A percentile compares a stretch with the other conserved stretches of the same genome.
Conservation (phyloP, 768 basidiomycete species). For the Boletellus sp. region DNA sequence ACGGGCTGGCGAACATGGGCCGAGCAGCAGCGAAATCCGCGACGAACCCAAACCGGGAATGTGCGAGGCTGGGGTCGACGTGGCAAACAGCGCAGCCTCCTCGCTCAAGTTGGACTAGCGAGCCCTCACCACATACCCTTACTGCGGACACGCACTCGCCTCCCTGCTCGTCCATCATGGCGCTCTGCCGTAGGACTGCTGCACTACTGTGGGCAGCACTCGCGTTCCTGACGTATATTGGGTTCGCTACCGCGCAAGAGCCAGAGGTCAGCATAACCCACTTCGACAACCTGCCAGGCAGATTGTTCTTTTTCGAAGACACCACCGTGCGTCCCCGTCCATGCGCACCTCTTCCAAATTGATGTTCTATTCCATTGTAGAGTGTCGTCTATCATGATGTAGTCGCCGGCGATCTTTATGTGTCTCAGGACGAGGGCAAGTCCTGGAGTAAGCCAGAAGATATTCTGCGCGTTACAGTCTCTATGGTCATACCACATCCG, state of each 20-base stretch:
- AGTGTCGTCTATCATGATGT: slow-evolving; percentile 81
- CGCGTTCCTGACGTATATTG: slow-evolving; percentile 19
- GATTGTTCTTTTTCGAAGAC: slow-evolving; percentile 92
- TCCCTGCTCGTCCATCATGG: slow-evolving; percentile 25
- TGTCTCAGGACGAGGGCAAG: slow-evolving; percentile 89
- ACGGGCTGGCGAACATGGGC: too few species aligned
- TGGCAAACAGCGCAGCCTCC: slow-evolving; percentile 16
- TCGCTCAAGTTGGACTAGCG: neutral
- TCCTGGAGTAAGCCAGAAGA: slow-evolving; percentile 48
- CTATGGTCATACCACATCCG: slow-evolving; percentile 83
- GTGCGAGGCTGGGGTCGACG: slow-evolving; percentile 1
- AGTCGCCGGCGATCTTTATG: slow-evolving; percentile 59
- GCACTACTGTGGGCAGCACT: slow-evolving; percentile 26
- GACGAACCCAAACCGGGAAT: too few species aligned
- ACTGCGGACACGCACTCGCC: slow-evolving; percentile 13
- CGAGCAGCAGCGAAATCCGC: too few species aligned
- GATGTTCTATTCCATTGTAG: slow-evolving; percentile 29
- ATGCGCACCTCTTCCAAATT: neutral
- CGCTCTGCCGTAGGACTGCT: slow-evolving; percentile 25
- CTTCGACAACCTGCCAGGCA: slow-evolving; percentile 71
- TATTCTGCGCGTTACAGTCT: slow-evolving; percentile 54
- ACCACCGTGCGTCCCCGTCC: slow-evolving; percentile 61
- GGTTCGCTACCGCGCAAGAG: slow-evolving; percentile 35
- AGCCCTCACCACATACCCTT: neutral
- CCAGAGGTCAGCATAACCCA: slow-evolving; percentile 47